These are phyloP conservation scores for Aspergillus olivimuriae DNA, from an alignment of 495 filamentous ascomycete genomes.

Conservation along the genomic window DNA sequence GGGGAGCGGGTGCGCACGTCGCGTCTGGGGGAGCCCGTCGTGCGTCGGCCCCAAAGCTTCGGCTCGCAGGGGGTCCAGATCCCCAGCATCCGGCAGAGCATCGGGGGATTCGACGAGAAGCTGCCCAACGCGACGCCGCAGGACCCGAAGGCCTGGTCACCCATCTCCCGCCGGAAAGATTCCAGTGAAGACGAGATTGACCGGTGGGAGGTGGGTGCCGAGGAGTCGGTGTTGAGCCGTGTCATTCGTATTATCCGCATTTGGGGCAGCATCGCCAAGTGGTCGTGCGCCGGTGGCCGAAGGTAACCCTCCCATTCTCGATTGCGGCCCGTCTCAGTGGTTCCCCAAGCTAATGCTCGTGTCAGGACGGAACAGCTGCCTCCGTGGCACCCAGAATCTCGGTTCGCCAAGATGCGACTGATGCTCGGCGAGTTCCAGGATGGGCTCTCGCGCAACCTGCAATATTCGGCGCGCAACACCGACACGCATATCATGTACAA, in stretches of 20 bases:
- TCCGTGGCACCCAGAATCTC: conserved; percentile 59
- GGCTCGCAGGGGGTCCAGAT: conserved; percentile 40
- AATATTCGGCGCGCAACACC: conserved; percentile 68
- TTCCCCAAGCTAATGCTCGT: neutral
- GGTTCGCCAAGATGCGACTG: conserved; percentile 52
- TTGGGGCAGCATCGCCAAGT: conserved; percentile 72
- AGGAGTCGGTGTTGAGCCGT: conserved; percentile 66
- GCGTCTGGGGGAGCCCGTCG: conserved; percentile 33
- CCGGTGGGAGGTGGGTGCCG: conserved; percentile 50
- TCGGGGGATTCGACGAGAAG: conserved; percentile 38
- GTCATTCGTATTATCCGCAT: conserved; percentile 74
- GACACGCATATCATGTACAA: conserved; percentile 73
- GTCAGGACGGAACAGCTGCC: conserved; percentile 44
- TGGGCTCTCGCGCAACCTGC: conserved; percentile 61
- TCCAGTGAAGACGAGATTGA: conserved; percentile 61
- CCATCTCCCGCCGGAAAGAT: conserved; percentile 52
- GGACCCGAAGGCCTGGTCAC: conserved; percentile 37
- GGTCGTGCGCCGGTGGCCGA: conserved; percentile 67
- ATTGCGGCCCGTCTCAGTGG: neutral
- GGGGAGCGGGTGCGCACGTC: conserved; percentile 42
- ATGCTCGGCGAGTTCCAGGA: conserved; percentile 62
- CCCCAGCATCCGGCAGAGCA: conserved; percentile 40
- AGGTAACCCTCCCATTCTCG: conserved; percentile 25
- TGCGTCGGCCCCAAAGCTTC: conserved; percentile 36
- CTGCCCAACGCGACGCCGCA: conserved; percentile 26